phyloP scores from a whole-genome alignment of 2,329 filamentous ascomycete species.

The Hymenoscyphus infarciens region DNA sequence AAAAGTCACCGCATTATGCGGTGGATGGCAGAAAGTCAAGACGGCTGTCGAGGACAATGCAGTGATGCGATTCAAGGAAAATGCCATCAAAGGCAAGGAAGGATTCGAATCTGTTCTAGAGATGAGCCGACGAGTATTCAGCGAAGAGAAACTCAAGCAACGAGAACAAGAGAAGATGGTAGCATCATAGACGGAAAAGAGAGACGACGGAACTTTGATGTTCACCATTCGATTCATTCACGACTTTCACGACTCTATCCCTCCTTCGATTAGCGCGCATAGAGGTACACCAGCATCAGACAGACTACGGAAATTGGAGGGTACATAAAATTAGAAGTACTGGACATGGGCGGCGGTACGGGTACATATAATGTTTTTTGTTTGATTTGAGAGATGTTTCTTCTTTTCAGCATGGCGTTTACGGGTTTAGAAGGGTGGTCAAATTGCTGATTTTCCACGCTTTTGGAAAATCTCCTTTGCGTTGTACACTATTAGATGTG shows the following conservation, averaged over 20 bases:
- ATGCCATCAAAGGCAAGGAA: slow-evolving; percentile 84
- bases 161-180: slow-evolving; percentile 29
- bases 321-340: slow-evolving; percentile 19
- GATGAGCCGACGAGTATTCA: slow-evolving; percentile 88
- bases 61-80: slow-evolving; percentile 85
- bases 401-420: slow-evolving; percentile 11
- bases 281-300: slow-evolving; percentile 5
- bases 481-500: slow-evolving; percentile 8
- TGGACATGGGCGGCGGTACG: background rate
- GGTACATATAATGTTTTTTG: slow-evolving; percentile 1
- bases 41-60: slow-evolving; percentile 93
- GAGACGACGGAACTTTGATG: background rate
- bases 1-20: slow-evolving; percentile 88
- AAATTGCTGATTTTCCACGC: slow-evolving; percentile 1
- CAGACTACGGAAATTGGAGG: background rate
- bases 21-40: slow-evolving; percentile 95
- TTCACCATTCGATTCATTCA: slow-evolving; percentile 4
- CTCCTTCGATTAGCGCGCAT: slow-evolving; percentile 20
- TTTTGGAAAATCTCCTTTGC: background rate
- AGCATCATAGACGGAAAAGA: slow-evolving; percentile 6
- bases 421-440: background rate
- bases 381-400: background rate
- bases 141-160: slow-evolving; percentile 73
- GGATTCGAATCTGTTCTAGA: slow-evolving; percentile 93
- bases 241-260: slow-evolving; percentile 14